Base-by-base conservation (phyloP, 495 filamentous ascomycete genomes). In the Podospora bellae-mahoneyi region DNA sequence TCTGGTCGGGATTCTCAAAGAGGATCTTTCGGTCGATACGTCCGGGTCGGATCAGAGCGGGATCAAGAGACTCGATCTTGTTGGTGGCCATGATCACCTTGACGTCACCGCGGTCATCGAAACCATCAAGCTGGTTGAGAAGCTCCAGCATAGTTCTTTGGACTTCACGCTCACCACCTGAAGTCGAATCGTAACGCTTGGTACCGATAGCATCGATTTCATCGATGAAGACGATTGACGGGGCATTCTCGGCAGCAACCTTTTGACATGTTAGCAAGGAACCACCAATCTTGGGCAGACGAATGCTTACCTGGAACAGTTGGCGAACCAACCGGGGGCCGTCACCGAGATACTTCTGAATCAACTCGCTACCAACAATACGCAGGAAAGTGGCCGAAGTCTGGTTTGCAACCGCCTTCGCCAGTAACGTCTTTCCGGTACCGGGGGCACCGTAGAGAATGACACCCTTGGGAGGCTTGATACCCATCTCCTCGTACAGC, bases 71-170 rank as follows among this genome's bases (percentile, higher is more conserved):
- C 75, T 99, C 95, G 70, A 99, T 99, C 86, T 99, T 99, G 87
- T 99, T 99, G 62, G 95, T 99, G 19, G 95, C 95, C 92, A 99
- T 97, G 79, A 99, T 93, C 64, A 99, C 95, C 84, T 99, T 99
- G 78, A 99, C 96, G 78, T 99, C 95, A 70, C 95, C 95, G 71
- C 95, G 91, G 79, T 99, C 95, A 79, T 99, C 95, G 80, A 99
- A 99, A 67, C 95, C 95, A 77, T 99, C 95, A 18, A 99, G 88
- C 79, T 99, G 95, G 79, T 99, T 99, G 55, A 99, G 88, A 61
- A 99, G 86, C 78, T 99, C 95, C 81, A 99, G 83, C 95, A 99
- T 99, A 60, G 95, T 99, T 72, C 95, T 88, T 83, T 99, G 95
- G 26, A 99, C 91, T 78, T 99, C 95, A 70, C 96, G 90, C 78